Percentiles rank a stretch among this genome's conserved stretches.
Conservation (phyloP, 495 filamentous ascomycete species). For the Daldinia grandis region DNA sequence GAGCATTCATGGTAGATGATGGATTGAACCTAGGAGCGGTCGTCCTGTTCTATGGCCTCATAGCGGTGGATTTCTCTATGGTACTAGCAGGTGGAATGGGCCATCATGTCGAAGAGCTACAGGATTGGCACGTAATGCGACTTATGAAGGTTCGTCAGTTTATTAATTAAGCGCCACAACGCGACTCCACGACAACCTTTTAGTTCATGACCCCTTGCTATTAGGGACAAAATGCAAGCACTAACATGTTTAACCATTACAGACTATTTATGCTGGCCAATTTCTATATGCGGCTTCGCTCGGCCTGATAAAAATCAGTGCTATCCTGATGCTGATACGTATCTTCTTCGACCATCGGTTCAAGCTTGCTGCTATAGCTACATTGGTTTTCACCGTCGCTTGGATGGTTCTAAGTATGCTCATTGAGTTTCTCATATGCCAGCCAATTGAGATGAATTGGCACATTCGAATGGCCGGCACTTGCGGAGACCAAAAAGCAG, state of each 20-base stretch:
- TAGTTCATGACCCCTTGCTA: not conserved
- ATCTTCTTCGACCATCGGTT: constrained; percentile 26
- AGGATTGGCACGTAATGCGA: constrained; percentile 33
- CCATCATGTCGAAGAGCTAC: constrained; percentile 21
- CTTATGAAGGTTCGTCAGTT: constrained; percentile 34
- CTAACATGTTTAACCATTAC: not conserved
- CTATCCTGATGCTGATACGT: constrained; percentile 37
- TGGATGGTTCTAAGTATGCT: constrained; percentile 32
- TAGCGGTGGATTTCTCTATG: constrained; percentile 28
- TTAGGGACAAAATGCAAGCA: not conserved
- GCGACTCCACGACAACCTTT: not conserved
- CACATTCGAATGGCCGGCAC: not conserved
- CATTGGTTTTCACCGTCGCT: constrained; percentile 20
- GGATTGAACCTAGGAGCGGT: constrained; percentile 29
- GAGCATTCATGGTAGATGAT: constrained; percentile 31
- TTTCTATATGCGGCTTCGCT: constrained; percentile 29
- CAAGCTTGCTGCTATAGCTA: constrained; percentile 15
- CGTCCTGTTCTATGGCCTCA: constrained; percentile 29
- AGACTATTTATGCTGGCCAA: constrained; percentile 34
- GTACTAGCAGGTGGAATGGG: constrained; percentile 33
- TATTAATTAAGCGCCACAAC: not conserved
- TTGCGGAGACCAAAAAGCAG: constrained; percentile 25
- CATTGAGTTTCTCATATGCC: constrained; percentile 29
- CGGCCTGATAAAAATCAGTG: constrained; percentile 38
- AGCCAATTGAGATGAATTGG: constrained; percentile 31